Evolutionary conservation across 2,329 filamentous ascomycete species (phyloP).

Genomic region (Ambrosiella xylebori): DNA sequence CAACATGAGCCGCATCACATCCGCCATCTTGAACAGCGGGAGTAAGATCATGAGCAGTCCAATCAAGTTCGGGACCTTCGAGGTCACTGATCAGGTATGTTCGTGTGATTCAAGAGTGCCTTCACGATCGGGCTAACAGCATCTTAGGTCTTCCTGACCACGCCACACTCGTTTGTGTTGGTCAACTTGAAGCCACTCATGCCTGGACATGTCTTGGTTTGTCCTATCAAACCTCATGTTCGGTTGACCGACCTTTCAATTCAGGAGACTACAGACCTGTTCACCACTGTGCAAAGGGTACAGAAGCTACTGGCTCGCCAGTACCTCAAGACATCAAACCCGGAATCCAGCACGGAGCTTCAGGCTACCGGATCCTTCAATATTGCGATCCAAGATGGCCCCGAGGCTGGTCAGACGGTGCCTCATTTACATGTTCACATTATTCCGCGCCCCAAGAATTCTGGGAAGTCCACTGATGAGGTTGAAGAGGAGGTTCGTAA

Average conservation of each 20-base stretch:
- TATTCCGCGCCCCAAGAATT: constrained; percentile 52
- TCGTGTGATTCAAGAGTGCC: not conserved
- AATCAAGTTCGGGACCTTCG: constrained; percentile 57
- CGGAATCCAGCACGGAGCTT: constrained; percentile 20
- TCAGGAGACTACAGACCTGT: constrained; percentile 63
- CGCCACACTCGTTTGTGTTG: constrained; percentile 64
- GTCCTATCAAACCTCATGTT: constrained; percentile 47
- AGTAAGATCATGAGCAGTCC: not conserved
- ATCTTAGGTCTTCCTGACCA: constrained; percentile 67
- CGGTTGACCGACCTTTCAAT: constrained; percentile 59
- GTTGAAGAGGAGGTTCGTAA: constrained; percentile 40
- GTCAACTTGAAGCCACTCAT: constrained; percentile 93
- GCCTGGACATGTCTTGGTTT: constrained; percentile 84
- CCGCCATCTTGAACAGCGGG: not conserved
- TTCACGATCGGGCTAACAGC: not conserved
- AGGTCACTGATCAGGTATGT: constrained; percentile 54
- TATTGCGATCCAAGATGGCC: constrained; percentile 85
- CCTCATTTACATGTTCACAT: constrained; percentile 87
- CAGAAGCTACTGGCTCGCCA: constrained; percentile 52
- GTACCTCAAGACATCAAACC: constrained; percentile 27
- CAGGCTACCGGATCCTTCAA: constrained; percentile 60
- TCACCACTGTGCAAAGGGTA: constrained; percentile 68
- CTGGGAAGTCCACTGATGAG: constrained; percentile 21
- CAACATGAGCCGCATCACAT: not conserved
- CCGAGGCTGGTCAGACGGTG: constrained; percentile 82